Percentiles rank a stretch among this genome's conserved stretches.
phyloP scores from a whole-genome alignment of 306 rosid species.

The Citrullus colocynthis region DNA sequence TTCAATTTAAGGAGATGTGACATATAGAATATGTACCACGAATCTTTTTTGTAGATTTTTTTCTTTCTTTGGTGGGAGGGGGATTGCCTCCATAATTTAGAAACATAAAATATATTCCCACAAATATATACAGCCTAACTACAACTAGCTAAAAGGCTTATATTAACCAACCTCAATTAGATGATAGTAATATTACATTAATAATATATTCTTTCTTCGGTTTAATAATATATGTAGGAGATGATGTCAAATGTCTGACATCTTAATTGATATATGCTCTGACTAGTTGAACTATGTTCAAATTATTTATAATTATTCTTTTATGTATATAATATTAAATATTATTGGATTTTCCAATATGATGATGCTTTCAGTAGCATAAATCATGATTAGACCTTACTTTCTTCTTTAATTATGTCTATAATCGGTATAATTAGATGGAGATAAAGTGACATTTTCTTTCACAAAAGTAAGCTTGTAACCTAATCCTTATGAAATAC shows the following conservation, averaged over 20 bases:
- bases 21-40: not conserved
- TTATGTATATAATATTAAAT: not conserved
- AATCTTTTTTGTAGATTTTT: not conserved
- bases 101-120: not conserved
- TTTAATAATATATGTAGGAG: no score
- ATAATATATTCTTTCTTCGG: no score
- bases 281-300: no score
- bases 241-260: no score
- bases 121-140: not conserved
- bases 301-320: not conserved
- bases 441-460: not conserved
- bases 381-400: constrained; percentile 1
- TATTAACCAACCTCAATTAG: no score
- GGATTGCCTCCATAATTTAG: not conserved
- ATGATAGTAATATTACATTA: no score
- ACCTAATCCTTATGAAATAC: not conserved
- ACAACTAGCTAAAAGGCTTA: not conserved
- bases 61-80: not conserved
- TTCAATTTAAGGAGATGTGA: not conserved
- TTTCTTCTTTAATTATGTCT: constrained; percentile 1
- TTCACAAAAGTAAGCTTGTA: constrained; percentile 2
- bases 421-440: not conserved
- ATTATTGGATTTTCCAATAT: not conserved
- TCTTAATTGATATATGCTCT: no score
- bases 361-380: not conserved